A percentile compares a stretch with the other conserved stretches of the same genome.
phyloP scores from a whole-genome alignment of 129 eudicot species.

The Cynara cardunculus region DNA sequence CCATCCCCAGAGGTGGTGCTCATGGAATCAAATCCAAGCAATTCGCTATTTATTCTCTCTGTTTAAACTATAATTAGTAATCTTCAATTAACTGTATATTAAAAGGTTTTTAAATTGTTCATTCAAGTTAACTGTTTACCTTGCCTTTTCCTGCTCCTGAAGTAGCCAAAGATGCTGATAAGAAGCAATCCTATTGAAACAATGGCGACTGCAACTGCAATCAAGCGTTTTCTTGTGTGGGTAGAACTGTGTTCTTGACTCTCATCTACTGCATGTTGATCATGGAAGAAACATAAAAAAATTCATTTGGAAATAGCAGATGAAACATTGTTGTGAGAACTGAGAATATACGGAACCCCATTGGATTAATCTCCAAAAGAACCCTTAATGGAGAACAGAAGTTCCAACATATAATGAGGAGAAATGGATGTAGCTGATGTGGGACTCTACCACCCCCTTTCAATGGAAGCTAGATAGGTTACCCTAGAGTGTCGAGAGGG shows the following conservation, averaged over 20 bases:
- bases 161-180: conserved; percentile 22
- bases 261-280: conserved; percentile 21
- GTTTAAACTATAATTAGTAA: conserved; percentile 14
- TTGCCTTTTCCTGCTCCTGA: conserved; percentile 24
- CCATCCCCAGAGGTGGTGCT: conserved; percentile 16
- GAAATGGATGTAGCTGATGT: too few relatives aligned
- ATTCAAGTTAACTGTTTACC: conserved; percentile 12
- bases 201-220: conserved; percentile 8
- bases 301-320: not conserved
- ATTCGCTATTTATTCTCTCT: conserved; percentile 18
- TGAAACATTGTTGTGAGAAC: not conserved
- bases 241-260: not conserved
- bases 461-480: too few relatives aligned
- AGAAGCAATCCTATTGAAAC: conserved; percentile 22
- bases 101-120: not conserved
- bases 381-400: not conserved
- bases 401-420: not conserved
- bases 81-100: not conserved
- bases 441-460: too few relatives aligned
- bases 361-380: not conserved
- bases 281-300: conserved; percentile 4
- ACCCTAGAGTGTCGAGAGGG: too few relatives aligned
- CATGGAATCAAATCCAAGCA: conserved; percentile 22
- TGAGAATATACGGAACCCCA: not conserved
- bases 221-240: conserved; percentile 7